Evolutionary conservation across 352 stramenopile species (phyloP).

Genomic region (Blastocystis sp.): DNA sequence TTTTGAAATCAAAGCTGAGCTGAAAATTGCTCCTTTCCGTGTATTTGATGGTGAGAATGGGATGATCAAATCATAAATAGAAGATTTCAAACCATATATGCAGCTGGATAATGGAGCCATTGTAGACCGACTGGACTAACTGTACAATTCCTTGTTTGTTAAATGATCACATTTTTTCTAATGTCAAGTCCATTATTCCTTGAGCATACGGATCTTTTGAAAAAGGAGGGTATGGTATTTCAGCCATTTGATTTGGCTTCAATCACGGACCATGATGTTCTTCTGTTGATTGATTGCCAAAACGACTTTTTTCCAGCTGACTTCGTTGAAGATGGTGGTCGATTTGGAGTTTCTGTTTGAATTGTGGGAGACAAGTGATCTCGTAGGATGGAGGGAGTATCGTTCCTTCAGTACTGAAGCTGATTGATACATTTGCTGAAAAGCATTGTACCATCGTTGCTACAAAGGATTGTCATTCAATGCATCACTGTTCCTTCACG

Average conservation of each 20-base stretch:
- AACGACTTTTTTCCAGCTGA: slow-evolving; percentile 58
- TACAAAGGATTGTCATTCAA: slow-evolving; percentile 56
- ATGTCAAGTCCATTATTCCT: not conserved
- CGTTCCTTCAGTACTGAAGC: slow-evolving; percentile 19
- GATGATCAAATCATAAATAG: not conserved
- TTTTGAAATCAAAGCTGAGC: slow-evolving; percentile 53
- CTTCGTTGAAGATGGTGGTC: slow-evolving; percentile 40
- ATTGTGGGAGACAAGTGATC: not conserved
- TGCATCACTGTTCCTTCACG: slow-evolving; percentile 62
- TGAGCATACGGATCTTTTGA: not conserved
- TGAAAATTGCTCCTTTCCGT: slow-evolving; percentile 53
- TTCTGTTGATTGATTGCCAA: slow-evolving; percentile 57
- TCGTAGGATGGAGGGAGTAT: slow-evolving; percentile 63
- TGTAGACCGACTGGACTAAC: slow-evolving; percentile 26
- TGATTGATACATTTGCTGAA: slow-evolving; percentile 59
- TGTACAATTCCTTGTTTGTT: slow-evolving; percentile 35
- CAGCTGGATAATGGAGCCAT: slow-evolving; percentile 46
- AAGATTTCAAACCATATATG: slow-evolving; percentile 58
- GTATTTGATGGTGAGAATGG: slow-evolving; percentile 30
- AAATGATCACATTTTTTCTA: not conserved
- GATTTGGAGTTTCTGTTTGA: slow-evolving; percentile 48
- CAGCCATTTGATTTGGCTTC: not conserved
- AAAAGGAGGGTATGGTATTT: not conserved
- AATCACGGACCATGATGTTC: slow-evolving; percentile 8
- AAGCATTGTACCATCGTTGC: slow-evolving; percentile 61